phyloP scores from a whole-genome alignment of 768 basidiomycete species.

The Zangia roseola region DNA sequence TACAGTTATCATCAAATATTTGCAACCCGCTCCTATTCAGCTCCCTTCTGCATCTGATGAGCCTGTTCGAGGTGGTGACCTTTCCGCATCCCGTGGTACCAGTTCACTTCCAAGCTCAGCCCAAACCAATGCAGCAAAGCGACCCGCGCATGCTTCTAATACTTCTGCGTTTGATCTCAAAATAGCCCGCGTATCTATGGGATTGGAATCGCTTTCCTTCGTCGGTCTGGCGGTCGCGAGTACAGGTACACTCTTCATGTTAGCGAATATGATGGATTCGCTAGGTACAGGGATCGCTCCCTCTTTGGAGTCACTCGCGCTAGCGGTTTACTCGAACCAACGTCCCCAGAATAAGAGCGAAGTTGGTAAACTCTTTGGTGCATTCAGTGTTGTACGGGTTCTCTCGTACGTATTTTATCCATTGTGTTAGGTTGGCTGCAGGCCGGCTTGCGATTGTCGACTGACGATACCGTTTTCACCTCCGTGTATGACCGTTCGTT shows the following conservation, averaged over 20 bases:
- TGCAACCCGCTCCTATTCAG: constrained; percentile 41
- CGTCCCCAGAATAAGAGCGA: constrained; percentile 49
- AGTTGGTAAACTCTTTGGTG: constrained; percentile 77
- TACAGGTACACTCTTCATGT: constrained; percentile 49
- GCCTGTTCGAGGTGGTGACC: constrained; percentile 6
- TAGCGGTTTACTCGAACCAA: constrained; percentile 58
- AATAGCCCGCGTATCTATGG: constrained; percentile 60
- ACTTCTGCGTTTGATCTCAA: constrained; percentile 63
- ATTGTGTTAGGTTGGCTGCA: neutral
- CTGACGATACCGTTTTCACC: neutral
- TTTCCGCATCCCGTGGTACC: constrained; percentile 1
- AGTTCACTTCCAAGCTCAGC: neutral
- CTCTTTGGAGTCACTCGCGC: constrained; percentile 66
- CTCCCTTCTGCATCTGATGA: constrained; percentile 18
- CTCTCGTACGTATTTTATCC: constrained; percentile 45
- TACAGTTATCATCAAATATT: constrained; percentile 53
- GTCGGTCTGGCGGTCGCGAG: constrained; percentile 47
- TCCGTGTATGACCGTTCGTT: neutral
- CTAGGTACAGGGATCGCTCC: constrained; percentile 65
- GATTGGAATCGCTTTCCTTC: constrained; percentile 55
- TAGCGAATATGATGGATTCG: constrained; percentile 48
- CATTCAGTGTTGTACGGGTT: constrained; percentile 70
- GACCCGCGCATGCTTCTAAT: constrained; percentile 22
- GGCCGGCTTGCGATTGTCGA: no score
- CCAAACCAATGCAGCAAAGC: neutral